A percentile compares a stretch with the other conserved stretches of the same genome.
Evolutionary conservation across 805 yeast genomes (phyloP).

Genomic region (Candida dajiaensis): DNA sequence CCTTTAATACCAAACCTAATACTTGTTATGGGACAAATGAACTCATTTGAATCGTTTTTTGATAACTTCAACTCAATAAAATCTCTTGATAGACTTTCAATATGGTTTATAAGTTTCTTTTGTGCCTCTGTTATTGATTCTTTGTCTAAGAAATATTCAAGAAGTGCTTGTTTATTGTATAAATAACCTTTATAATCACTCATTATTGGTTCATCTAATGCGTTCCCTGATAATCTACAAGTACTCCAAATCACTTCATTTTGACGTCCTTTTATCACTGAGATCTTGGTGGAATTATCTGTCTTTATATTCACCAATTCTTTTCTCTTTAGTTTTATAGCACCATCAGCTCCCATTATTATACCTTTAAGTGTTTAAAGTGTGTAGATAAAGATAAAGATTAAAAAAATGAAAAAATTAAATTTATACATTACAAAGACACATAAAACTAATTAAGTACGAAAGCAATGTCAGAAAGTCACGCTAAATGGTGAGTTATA

Average conservation of each 20-base stretch:
- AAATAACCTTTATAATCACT: conserved; percentile 65
- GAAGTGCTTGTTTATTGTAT: conserved; percentile 55
- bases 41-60: conserved; percentile 13
- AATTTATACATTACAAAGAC: too few relatives aligned
- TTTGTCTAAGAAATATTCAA: conserved; percentile 47
- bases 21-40: conserved; percentile 36
- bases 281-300: conserved; percentile 5
- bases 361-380: too few relatives aligned
- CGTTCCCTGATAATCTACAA: conserved; percentile 42
- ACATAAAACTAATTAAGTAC: not conserved
- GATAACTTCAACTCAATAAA: conserved; percentile 37
- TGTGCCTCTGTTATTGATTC: conserved; percentile 24
- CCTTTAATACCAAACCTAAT: conserved; percentile 31
- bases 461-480: conserved; percentile 14
- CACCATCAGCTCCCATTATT: conserved; percentile 55
- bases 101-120: conserved; percentile 26
- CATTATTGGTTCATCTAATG: conserved; percentile 47
- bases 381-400: too few relatives aligned
- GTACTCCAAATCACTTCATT: conserved; percentile 13
- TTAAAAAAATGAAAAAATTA: too few relatives aligned
- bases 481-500: conserved; percentile 16
- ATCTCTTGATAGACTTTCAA: conserved; percentile 34
- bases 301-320: conserved; percentile 34
- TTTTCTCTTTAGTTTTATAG: conserved; percentile 54
- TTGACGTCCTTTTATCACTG: conserved; percentile 23